A percentile compares a stretch with the other conserved stretches of the same genome.
Evolutionary conservation across 2,329 filamentous ascomycete genomes (phyloP).

Genomic region (Xylaria digitata): DNA sequence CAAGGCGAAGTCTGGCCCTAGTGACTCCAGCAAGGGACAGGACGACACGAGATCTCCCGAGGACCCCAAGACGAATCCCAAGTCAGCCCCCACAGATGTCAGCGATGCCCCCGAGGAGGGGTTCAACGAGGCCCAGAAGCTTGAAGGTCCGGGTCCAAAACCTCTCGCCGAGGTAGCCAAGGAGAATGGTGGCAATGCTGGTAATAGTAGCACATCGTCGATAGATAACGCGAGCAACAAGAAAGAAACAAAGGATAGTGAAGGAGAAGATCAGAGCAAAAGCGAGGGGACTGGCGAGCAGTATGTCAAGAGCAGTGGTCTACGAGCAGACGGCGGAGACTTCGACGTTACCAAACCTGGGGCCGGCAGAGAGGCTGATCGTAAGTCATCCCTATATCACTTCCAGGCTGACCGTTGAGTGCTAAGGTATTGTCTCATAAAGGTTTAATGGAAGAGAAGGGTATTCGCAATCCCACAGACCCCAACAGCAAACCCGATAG

Average conservation of each 20-base stretch:
- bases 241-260: conserved; percentile 45
- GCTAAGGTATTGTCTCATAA: conserved; percentile 26
- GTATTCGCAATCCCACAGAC: conserved; percentile 53
- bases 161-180: conserved; percentile 52
- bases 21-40: conserved; percentile 50
- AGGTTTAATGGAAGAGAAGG: conserved; percentile 67
- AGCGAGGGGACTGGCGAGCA: conserved; percentile 65
- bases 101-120: conserved; percentile 50
- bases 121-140: conserved; percentile 50
- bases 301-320: conserved; percentile 67
- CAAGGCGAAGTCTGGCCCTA: conserved; percentile 42
- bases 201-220: conserved; percentile 42
- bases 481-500: conserved; percentile 37
- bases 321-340: conserved; percentile 73
- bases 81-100: conserved; percentile 53
- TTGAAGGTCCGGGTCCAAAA: conserved; percentile 58
- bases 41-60: conserved; percentile 56
- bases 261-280: conserved; percentile 41
- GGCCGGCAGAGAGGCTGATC: conserved; percentile 73
- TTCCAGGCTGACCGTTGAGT: neutral
- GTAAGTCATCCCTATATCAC: conserved; percentile 56
- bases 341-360: conserved; percentile 74
- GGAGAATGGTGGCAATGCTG: conserved; percentile 49
- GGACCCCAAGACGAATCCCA: conserved; percentile 51
- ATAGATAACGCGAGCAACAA: conserved; percentile 44